phyloP scores from a whole-genome alignment of 139 green algal genomes.

The Chlamydomonas applanata region DNA sequence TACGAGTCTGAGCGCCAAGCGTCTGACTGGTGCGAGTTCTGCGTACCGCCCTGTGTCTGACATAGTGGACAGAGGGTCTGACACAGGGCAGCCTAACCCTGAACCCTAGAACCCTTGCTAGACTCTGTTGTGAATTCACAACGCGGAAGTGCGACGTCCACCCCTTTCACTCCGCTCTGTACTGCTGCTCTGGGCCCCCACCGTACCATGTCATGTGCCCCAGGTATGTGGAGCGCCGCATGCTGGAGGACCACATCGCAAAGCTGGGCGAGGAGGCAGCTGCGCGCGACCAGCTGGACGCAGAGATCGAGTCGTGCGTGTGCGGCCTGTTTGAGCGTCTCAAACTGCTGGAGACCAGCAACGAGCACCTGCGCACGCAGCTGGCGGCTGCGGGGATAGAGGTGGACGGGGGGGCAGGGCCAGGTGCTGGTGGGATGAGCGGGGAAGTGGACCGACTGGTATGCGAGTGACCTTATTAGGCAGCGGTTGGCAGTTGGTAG shows the following conservation, averaged over 20 bases:
- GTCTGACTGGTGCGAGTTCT: slow-evolving; percentile 43
- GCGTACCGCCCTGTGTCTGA: neutral
- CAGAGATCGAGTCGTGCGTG: slow-evolving; percentile 43
- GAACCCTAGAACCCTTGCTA: too few species aligned
- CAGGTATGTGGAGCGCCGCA: slow-evolving; percentile 51
- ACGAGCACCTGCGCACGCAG: slow-evolving; percentile 21
- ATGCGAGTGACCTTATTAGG: too few species aligned
- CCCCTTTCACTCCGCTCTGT: too few species aligned
- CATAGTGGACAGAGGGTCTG: neutral
- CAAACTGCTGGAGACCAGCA: slow-evolving; percentile 20
- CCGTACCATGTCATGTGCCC: too few species aligned
- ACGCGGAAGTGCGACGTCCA: too few species aligned
- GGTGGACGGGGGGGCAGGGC: too few species aligned
- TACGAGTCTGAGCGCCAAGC: slow-evolving; percentile 48
- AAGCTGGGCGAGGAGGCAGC: slow-evolving; percentile 29
- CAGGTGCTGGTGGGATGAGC: too few species aligned
- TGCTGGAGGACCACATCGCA: slow-evolving; percentile 48
- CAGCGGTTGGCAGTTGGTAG: too few species aligned
- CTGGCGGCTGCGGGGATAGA: slow-evolving; percentile 2
- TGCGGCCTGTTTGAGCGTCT: slow-evolving; percentile 35
- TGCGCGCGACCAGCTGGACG: slow-evolving; percentile 40
- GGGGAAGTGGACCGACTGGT: too few species aligned
- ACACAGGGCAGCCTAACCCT: too few species aligned
- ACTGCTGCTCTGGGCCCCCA: too few species aligned
- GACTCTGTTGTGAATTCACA: too few species aligned